Evolutionary conservation across 2,329 filamentous ascomycete species (phyloP).

Genomic region (Colletotrichum gigasporum): DNA sequence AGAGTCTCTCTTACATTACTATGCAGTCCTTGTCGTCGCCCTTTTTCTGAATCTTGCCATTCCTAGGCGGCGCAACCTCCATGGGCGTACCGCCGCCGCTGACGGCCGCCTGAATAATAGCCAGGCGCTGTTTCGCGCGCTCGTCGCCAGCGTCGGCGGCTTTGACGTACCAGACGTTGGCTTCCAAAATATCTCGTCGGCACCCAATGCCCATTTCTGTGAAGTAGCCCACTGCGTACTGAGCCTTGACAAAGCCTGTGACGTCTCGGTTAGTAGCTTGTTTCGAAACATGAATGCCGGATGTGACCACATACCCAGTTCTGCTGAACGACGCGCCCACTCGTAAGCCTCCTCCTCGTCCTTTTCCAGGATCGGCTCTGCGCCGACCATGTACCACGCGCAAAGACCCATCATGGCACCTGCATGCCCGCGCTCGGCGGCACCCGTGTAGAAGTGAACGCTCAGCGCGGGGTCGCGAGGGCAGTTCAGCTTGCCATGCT

Average conservation of each 20-base stretch:
- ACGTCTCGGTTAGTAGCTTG: constrained; percentile 27
- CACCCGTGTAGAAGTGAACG: constrained; percentile 96
- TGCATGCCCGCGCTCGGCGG: constrained; percentile 84
- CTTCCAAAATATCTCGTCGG: constrained; percentile 91
- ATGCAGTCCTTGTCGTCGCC: constrained; percentile 65
- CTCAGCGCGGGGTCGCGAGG: constrained; percentile 91
- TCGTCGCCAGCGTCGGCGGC: constrained; percentile 93
- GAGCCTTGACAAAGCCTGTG: constrained; percentile 75
- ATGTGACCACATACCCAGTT: constrained; percentile 72
- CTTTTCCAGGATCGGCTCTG: constrained; percentile 89
- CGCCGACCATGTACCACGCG: constrained; percentile 98
- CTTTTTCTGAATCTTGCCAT: constrained; percentile 60
- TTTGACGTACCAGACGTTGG: constrained; percentile 98
- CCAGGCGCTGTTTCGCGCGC: constrained; percentile 85
- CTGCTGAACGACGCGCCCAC: constrained; percentile 89
- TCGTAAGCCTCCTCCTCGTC: constrained; percentile 97
- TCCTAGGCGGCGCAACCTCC: constrained; percentile 63
- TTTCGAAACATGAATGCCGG: not conserved
- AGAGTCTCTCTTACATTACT: constrained; percentile 60
- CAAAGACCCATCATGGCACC: constrained; percentile 98
- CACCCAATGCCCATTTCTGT: constrained; percentile 99
- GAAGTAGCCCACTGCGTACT: constrained; percentile 96
- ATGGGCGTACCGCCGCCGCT: constrained; percentile 65
- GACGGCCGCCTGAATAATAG: constrained; percentile 86
- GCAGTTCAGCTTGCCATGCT: constrained; percentile 88